A percentile compares a stretch with the other conserved stretches of the same genome.
Conservation (phyloP, 768 basidiomycete species). For the Daedaleopsis sinensis region DNA sequence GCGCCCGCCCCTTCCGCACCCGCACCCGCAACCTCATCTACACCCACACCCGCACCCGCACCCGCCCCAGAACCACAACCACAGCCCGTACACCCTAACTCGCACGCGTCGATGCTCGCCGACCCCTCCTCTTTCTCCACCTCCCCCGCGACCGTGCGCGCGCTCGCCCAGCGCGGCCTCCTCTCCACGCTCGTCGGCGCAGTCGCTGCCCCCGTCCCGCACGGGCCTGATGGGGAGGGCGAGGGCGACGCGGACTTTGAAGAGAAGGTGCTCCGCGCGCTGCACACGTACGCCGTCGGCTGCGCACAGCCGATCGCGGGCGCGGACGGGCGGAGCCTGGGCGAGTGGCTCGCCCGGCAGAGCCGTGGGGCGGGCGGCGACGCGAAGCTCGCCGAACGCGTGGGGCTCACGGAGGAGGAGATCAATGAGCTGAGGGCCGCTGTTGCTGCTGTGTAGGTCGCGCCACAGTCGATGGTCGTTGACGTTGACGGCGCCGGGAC, state of each 20-base stretch:
- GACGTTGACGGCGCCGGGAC: too few species aligned
- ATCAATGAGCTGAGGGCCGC: slow-evolving; percentile 19
- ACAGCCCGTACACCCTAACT: slow-evolving; percentile 64
- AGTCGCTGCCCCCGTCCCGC: slow-evolving; percentile 58
- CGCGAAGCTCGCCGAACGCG: slow-evolving; percentile 27
- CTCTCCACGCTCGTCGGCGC: slow-evolving; percentile 54
- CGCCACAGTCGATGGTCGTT: too few species aligned
- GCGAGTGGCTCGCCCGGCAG: slow-evolving; percentile 29
- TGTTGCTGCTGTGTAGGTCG: too few species aligned
- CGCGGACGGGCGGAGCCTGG: slow-evolving; percentile 34
- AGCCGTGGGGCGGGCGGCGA: slow-evolving; percentile 20
- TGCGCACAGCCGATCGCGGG: slow-evolving; percentile 36
- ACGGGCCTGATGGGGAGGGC: slow-evolving; percentile 68
- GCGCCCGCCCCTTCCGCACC: slow-evolving; percentile 9
- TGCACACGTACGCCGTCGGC: slow-evolving; percentile 53
- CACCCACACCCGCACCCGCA: slow-evolving; percentile 3
- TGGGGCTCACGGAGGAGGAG: slow-evolving; percentile 32
- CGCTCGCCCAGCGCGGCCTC: slow-evolving; percentile 49
- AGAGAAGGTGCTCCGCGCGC: slow-evolving; percentile 64
- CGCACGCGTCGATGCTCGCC: slow-evolving; percentile 64
- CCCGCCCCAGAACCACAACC: neutral
- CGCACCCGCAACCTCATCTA: neutral
- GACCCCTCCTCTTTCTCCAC: slow-evolving; percentile 60
- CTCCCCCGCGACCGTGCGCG: slow-evolving; percentile 48
- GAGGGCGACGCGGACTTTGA: slow-evolving; percentile 65